Conservation (phyloP, 2,329 filamentous ascomycete genomes). For the Sclerotinia nivalis region DNA sequence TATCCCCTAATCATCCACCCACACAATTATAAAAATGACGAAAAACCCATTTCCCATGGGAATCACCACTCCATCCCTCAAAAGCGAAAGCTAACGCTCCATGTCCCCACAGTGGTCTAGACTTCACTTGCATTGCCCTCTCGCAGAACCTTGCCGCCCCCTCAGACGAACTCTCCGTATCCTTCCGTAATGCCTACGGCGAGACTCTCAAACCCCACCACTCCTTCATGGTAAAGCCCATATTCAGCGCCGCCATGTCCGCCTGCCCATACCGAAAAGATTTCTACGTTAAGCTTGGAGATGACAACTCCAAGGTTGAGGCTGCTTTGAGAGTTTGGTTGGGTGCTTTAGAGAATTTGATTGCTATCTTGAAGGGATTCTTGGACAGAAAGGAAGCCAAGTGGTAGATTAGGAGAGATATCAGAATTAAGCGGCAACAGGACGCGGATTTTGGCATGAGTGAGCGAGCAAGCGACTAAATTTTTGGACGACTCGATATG, state of each 20-base stretch:
- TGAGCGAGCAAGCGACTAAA: slow-evolving; percentile 11
- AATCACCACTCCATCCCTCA: too few relatives aligned
- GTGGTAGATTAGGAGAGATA: slow-evolving; percentile 37
- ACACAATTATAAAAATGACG: neutral
- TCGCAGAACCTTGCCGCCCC: slow-evolving; percentile 71
- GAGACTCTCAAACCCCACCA: slow-evolving; percentile 90
- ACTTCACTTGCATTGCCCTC: slow-evolving; percentile 88
- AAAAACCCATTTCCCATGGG: neutral
- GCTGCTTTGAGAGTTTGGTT: slow-evolving; percentile 71
- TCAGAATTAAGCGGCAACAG: neutral
- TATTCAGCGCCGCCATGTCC: slow-evolving; percentile 91
- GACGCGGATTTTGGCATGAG: neutral
- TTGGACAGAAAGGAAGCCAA: slow-evolving; percentile 52
- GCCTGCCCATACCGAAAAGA: slow-evolving; percentile 91
- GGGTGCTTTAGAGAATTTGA: slow-evolving; percentile 71
- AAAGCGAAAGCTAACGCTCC: neutral
- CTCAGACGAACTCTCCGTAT: slow-evolving; percentile 74
- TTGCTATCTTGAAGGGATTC: slow-evolving; percentile 72
- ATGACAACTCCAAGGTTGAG: slow-evolving; percentile 62
- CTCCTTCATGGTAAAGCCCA: slow-evolving; percentile 82
- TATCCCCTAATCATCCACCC: neutral
- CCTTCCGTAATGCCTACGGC: slow-evolving; percentile 84
- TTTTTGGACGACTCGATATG: slow-evolving; percentile 11
- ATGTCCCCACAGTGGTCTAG: slow-evolving; percentile 66
- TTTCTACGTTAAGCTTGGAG: slow-evolving; percentile 86